Conservation (phyloP, 305 asterid genomes). For the Striga hermonthica region DNA sequence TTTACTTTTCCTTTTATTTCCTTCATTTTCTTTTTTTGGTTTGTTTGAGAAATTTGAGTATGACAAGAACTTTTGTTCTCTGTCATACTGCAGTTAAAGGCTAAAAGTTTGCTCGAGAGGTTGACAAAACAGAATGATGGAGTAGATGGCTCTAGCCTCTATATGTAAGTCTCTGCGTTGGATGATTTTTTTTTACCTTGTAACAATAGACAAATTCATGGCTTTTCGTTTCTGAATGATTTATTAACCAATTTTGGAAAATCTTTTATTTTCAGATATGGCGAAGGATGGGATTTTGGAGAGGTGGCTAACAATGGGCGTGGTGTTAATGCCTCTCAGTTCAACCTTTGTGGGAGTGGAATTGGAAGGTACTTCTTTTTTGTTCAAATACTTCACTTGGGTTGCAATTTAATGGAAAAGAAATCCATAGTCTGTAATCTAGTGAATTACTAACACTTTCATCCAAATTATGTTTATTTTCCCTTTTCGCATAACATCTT, state of each 20-base stretch:
- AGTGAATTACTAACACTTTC: too few species aligned
- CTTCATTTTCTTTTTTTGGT: neutral
- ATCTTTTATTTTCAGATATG: constrained; percentile 53
- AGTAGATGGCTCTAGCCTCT: constrained; percentile 81
- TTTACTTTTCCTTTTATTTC: neutral
- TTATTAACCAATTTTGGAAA: constrained; percentile 14
- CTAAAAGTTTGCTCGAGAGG: constrained; percentile 58
- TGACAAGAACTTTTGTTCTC: neutral
- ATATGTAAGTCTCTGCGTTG: constrained; percentile 48
- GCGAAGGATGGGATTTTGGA: constrained; percentile 99
- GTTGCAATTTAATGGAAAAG: neutral
- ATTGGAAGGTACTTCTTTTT: constrained; percentile 72
- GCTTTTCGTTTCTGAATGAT: neutral
- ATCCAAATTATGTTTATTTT: too few species aligned
- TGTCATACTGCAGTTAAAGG: constrained; percentile 64
- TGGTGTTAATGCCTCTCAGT: constrained; percentile 89
- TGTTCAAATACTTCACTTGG: neutral
- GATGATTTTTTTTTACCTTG: neutral
- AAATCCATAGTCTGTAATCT: neutral
- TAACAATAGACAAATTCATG: too few species aligned
- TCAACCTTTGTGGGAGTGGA: constrained; percentile 76
- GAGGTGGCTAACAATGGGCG: constrained; percentile 93
- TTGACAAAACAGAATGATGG: constrained; percentile 59
- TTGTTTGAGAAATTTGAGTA: neutral
- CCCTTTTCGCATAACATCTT: too few species aligned